Evolutionary conservation across 768 basidiomycete species (phyloP), one percentile per base, ranked within the genome.

Genomic region (Pulveroboletus sp.): DNA sequence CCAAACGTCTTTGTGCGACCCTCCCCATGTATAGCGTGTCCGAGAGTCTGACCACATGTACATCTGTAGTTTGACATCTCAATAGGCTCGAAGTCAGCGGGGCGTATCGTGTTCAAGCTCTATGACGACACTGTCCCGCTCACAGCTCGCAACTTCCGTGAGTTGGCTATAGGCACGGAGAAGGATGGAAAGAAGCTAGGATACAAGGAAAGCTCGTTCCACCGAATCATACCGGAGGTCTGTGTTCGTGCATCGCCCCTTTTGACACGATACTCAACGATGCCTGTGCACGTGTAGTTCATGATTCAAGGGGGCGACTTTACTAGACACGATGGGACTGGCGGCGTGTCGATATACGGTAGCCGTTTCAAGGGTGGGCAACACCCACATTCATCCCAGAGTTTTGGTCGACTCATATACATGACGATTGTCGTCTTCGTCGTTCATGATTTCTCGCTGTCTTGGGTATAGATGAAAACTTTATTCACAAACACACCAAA

Each of bases 231-330:
- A 51, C 84, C 86, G 36, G 65, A 75, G 54, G 83, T 82, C 40
- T 28, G 78, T 44, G 7, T 28, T 41, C 10, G 15, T 37, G 10
- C 33, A 21, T 31, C 28, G 11, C 0, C 7, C 5, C 4, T 30
- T 37, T 26, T 5, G 5, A 42, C 21, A 10, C 13, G n/a, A 13
- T 43, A 43, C 36, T 50, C 26, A 43, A 48, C 17, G 26, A 2
- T 32, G 21, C 17, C 6, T 15, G 17, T 4, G 39, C 28, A 28
- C 21, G n/a, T 54, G 8, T 51, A 79, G 79, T 89, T 88, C 72
- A 92, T 92, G 89, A 67, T 87, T 40, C 90, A 92, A 66, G 91
- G 89, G 24, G 91, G 91, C 24, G 91, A 93, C 70, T 91, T 92
- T 69, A 89, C 87, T 28, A 63, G 70, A 9, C 74, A 79, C 55